Evolutionary conservation across 2,329 filamentous ascomycete genomes (phyloP).

Genomic region (Cladosporium sp.): DNA sequence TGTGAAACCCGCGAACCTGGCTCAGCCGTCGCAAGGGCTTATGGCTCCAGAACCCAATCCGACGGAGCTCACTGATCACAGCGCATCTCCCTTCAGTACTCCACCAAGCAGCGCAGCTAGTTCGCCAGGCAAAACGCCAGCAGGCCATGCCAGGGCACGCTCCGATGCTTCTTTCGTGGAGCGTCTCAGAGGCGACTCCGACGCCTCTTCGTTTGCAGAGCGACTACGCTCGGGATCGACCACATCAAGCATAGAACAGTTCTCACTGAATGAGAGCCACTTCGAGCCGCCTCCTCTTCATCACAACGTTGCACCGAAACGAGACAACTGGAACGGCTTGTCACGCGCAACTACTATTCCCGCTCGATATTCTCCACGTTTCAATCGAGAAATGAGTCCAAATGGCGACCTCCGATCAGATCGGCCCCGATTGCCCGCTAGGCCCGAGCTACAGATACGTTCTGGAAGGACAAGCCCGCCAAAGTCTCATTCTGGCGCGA

Average conservation of each 20-base stretch:
- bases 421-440: conserved; percentile 35
- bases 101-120: conserved; percentile 74
- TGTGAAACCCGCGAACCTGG: conserved; percentile 32
- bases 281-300: conserved; percentile 27
- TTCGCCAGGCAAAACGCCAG: conserved; percentile 32
- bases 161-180: conserved; percentile 34
- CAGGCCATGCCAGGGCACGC: conserved; percentile 16
- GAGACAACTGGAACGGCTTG: conserved; percentile 28
- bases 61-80: conserved; percentile 44
- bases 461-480: conserved; percentile 36
- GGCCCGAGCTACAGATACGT: conserved; percentile 36
- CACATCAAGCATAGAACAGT: conserved; percentile 35
- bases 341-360: conserved; percentile 31
- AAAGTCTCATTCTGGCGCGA: conserved; percentile 31
- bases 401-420: conserved; percentile 33
- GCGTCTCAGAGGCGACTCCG: conserved; percentile 31
- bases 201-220: conserved; percentile 25
- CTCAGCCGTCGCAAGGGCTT: conserved; percentile 31
- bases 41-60: conserved; percentile 47
- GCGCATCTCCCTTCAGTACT: conserved; percentile 79
- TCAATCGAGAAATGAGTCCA: conserved; percentile 21
- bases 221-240: conserved; percentile 32
- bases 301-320: conserved; percentile 25
- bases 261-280: conserved; percentile 31
- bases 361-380: conserved; percentile 28